These are phyloP conservation scores for Malus asiatica DNA, from an alignment of 306 rosid genomes.

Conservation along the genomic window DNA sequence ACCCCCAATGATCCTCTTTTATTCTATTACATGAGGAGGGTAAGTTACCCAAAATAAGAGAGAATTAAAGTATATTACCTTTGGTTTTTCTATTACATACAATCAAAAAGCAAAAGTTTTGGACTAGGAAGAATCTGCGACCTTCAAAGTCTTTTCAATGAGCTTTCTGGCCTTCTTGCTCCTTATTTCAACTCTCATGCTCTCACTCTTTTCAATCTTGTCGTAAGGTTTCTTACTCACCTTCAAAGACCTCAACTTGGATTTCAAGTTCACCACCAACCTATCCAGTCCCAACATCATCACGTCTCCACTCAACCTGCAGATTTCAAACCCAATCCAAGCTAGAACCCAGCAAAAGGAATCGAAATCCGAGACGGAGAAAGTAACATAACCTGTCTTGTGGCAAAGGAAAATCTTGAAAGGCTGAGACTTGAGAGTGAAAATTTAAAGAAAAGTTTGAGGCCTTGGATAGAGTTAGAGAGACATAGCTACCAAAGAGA, in stretches of 20 bases:
- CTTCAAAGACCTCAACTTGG: slow-evolving; percentile 62
- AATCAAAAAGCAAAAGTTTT: slow-evolving; percentile 44
- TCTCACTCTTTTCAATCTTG: slow-evolving; percentile 92
- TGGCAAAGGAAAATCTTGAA: not conserved
- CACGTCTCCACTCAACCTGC: slow-evolving; percentile 6
- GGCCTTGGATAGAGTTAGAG: not conserved
- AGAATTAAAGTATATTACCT: not conserved
- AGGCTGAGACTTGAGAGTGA: not conserved
- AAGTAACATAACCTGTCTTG: not conserved
- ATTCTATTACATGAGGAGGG: not conserved
- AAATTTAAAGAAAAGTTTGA: not conserved
- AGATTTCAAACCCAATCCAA: not conserved
- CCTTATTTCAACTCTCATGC: slow-evolving; percentile 89
- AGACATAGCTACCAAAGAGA: not conserved
- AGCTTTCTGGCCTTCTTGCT: slow-evolving; percentile 84
- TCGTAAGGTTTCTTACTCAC: slow-evolving; percentile 59
- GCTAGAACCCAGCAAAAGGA: not conserved
- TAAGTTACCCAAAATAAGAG: not conserved
- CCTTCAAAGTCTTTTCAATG: slow-evolving; percentile 61
- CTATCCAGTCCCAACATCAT: slow-evolving; percentile 57
- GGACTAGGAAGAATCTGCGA: slow-evolving; percentile 72
- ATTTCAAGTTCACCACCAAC: slow-evolving; percentile 52
- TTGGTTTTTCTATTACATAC: not conserved
- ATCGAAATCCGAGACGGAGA: not conserved
- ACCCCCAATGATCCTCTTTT: not conserved